Base-by-base conservation (phyloP, 2,329 filamentous ascomycete species). In the Neofusicoccum cordaticola region DNA sequence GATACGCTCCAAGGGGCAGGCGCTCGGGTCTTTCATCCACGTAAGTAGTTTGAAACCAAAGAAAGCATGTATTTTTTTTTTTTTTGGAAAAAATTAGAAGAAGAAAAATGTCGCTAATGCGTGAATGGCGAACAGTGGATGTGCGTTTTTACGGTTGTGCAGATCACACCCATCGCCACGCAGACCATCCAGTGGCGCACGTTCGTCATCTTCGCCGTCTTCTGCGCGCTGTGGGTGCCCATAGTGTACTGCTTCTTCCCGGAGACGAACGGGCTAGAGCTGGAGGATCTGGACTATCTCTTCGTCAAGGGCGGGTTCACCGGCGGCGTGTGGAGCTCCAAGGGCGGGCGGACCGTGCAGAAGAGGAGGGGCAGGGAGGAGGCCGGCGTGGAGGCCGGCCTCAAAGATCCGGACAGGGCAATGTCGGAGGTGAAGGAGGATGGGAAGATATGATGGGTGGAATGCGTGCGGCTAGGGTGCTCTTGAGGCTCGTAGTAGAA, bases 121-220 rank as follows among this genome's bases (percentile, higher is more conserved):
- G 19, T 19, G 19, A 19, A 19, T 19, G 27, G 27, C 2, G 27
- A 31, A 31, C 52, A 56, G 35, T 65, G 65, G 65, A 67, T 66
- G 53, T 60, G 44, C 61, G 64, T 66, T 42, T 72, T 68, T 61
- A 39, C 58, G 22, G 76, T 80, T 34, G 78, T 79, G 27, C 70
- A 77, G 56, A 76, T 79, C 45, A 79, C 78, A 0, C 77, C 77
- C 0, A 70, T 78, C 8, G 76, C 74, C 7, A 78, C 80, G 19
- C 41, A 61, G 15, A 86, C 82, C 72, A 86, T 86, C 68, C 71
- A 77, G 63, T 86, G 84, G 80, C 73, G 85, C 70, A 87, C 87
- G 68, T 93, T 93, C 76, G 85, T 93, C 75, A 82, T 94, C 68
- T 94, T 94, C 72, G 91, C 84, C 13, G 83, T 87, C 15, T 92